Conservation (phyloP, 371 early-diverging fungal genomes). For the Syncephalastrum contaminatum region DNA sequence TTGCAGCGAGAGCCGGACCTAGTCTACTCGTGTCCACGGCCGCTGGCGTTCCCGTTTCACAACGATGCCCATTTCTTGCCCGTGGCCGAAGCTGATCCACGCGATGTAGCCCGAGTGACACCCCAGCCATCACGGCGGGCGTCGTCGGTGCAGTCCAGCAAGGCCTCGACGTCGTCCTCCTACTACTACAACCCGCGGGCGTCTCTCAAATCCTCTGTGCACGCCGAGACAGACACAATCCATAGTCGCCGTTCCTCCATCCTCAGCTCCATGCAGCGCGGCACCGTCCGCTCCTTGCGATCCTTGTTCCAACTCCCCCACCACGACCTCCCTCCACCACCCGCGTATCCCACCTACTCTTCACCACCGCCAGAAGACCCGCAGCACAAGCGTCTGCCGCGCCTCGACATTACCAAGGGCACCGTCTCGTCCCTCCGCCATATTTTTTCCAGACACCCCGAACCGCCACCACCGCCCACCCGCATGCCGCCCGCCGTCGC, state of each 20-base stretch:
- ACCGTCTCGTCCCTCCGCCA: slow-evolving; percentile 38
- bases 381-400: slow-evolving; percentile 5
- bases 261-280: slow-evolving; percentile 35
- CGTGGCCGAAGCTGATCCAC: slow-evolving; percentile 51
- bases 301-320: slow-evolving; percentile 38
- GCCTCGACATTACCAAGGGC: slow-evolving; percentile 33
- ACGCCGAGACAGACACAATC: slow-evolving; percentile 24
- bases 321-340: slow-evolving; percentile 11
- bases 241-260: slow-evolving; percentile 29
- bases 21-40: slow-evolving; percentile 50
- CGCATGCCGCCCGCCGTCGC: slow-evolving; percentile 22
- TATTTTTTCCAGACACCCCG: slow-evolving; percentile 17
- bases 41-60: slow-evolving; percentile 53
- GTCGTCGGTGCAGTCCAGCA: slow-evolving; percentile 11
- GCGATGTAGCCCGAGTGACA: slow-evolving; percentile 43
- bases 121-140: slow-evolving; percentile 19
- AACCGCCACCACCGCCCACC: slow-evolving; percentile 29
- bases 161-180: slow-evolving; percentile 12
- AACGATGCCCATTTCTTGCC: slow-evolving; percentile 54
- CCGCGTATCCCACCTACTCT: slow-evolving; percentile 1
- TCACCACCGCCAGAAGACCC: background rate
- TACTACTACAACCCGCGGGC: slow-evolving; percentile 4
- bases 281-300: slow-evolving; percentile 44
- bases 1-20: slow-evolving; percentile 40
- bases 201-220: background rate